Percentiles rank a stretch among this genome's conserved stretches.
Evolutionary conservation across 495 filamentous ascomycete genomes (phyloP).

Genomic region (Endocarpon pusillum): DNA sequence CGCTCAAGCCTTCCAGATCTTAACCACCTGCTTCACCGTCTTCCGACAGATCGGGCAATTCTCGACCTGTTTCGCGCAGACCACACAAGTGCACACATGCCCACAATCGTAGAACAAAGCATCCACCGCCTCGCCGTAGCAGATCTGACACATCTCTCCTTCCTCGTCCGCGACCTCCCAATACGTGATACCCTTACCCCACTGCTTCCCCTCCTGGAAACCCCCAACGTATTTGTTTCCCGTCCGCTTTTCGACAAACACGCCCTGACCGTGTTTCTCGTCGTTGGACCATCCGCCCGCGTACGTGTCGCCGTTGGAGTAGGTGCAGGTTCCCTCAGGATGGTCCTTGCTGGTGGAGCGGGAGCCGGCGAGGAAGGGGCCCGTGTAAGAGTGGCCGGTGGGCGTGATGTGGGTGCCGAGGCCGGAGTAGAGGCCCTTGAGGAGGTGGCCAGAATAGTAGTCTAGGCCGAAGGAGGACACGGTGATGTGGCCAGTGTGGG

Average conservation of each 20-base stretch:
- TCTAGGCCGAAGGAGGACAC: slow-evolving; percentile 28
- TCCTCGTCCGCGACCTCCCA: slow-evolving; percentile 48
- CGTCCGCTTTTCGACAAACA: slow-evolving; percentile 37
- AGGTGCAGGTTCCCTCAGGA: slow-evolving; percentile 39
- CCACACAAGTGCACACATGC: slow-evolving; percentile 45
- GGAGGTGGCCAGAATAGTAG: slow-evolving; percentile 30
- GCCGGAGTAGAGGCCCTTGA: slow-evolving; percentile 34
- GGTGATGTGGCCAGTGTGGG: slow-evolving; percentile 27
- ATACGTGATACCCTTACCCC: slow-evolving; percentile 45
- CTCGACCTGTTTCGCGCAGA: slow-evolving; percentile 44
- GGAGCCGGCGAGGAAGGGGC: slow-evolving; percentile 33
- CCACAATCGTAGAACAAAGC: slow-evolving; percentile 49
- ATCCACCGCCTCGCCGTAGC: slow-evolving; percentile 44
- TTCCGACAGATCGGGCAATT: slow-evolving; percentile 48
- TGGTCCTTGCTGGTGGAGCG: slow-evolving; percentile 33
- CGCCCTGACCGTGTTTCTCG: slow-evolving; percentile 41
- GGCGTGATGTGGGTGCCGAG: slow-evolving; percentile 34
- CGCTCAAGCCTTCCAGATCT: slow-evolving; percentile 33
- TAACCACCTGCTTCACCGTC: slow-evolving; percentile 38
- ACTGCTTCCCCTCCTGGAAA: slow-evolving; percentile 43
- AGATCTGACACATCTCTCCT: slow-evolving; percentile 44
- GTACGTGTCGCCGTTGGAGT: slow-evolving; percentile 45
- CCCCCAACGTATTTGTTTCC: slow-evolving; percentile 48
- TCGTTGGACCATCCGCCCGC: slow-evolving; percentile 39
- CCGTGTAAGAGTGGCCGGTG: slow-evolving; percentile 37